A percentile compares a stretch with the other conserved stretches of the same genome.
phyloP scores from a whole-genome alignment of 1,284 basidiomycete genomes.

The Apiotrichum akiyoshidainum region DNA sequence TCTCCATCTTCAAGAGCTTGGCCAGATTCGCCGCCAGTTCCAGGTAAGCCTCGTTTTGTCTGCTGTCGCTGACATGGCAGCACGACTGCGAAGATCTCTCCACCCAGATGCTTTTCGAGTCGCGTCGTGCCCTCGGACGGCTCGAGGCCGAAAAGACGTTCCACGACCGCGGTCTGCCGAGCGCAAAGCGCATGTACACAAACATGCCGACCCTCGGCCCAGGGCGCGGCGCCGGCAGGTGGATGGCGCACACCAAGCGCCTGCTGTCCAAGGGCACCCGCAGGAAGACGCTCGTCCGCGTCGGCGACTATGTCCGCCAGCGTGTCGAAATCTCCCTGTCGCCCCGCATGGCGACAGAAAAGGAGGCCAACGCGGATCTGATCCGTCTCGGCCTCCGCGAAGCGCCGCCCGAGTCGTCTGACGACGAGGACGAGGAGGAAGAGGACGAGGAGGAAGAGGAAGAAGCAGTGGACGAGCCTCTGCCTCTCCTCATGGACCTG shows the following conservation, averaged over 20 bases:
- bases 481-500: background rate
- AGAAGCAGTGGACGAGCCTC: background rate
- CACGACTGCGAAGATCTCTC: slow-evolving; percentile 25
- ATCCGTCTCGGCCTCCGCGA: slow-evolving; percentile 21
- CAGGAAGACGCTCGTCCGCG: slow-evolving; percentile 15
- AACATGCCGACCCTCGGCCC: slow-evolving; percentile 28
- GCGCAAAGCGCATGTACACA: slow-evolving; percentile 22
- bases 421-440: slow-evolving; percentile 8
- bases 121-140: slow-evolving; percentile 22
- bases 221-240: slow-evolving; percentile 36
- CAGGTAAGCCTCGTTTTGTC: slow-evolving; percentile 19
- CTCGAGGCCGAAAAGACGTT: slow-evolving; percentile 27
- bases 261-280: slow-evolving; percentile 28
- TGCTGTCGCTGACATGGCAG: slow-evolving; percentile 14
- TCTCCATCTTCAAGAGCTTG: slow-evolving; percentile 5
- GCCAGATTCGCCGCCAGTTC: slow-evolving; percentile 20
- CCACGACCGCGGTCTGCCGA: slow-evolving; percentile 21
- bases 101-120: slow-evolving; percentile 22
- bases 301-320: slow-evolving; percentile 18
- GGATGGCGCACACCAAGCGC: slow-evolving; percentile 20
- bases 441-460: background rate
- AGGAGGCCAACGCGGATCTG: slow-evolving; percentile 24
- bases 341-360: slow-evolving; percentile 5
- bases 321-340: slow-evolving; percentile 20
- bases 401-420: slow-evolving; percentile 9